These are phyloP conservation scores for Xylaria sp. DNA, from an alignment of 2,329 filamentous ascomycete species.

Conservation along the genomic window DNA sequence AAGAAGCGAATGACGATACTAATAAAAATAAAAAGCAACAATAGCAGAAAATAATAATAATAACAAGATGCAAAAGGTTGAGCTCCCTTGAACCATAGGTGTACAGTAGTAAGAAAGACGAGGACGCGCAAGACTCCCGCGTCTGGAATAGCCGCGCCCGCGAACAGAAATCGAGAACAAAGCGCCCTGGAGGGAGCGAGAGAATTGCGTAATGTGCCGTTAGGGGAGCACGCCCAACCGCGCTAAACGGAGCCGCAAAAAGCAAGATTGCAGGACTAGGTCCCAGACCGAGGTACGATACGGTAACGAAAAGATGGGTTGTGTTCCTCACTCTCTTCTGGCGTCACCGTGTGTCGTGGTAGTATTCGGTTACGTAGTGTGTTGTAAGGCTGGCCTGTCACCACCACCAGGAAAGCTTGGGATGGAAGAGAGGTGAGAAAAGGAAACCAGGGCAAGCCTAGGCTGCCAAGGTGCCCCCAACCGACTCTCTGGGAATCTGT, in stretches of 20 bases:
- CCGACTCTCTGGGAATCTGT: background rate
- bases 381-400: background rate
- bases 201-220: background rate
- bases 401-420: background rate
- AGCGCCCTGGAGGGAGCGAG: background rate
- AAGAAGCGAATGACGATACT: conserved; percentile 15
- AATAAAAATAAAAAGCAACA: conserved; percentile 9
- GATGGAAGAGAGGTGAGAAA: background rate
- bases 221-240: too few relatives aligned
- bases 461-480: too few relatives aligned
- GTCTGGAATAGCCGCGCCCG: conserved; percentile 6
- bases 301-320: background rate
- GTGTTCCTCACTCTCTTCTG: background rate
- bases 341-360: too few relatives aligned
- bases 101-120: too few relatives aligned
- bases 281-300: background rate
- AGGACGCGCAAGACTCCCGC: conserved; percentile 8
- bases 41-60: conserved; percentile 14
- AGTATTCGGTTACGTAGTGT: background rate
- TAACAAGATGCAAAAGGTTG: conserved; percentile 7
- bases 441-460: too few relatives aligned
- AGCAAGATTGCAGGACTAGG: too few relatives aligned
- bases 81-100: conserved; percentile 6
- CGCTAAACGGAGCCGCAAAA: background rate
- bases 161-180: conserved; percentile 2